phyloP scores from a whole-genome alignment of 176 grass and related monocot species.

The Alloteropsis semialata region DNA sequence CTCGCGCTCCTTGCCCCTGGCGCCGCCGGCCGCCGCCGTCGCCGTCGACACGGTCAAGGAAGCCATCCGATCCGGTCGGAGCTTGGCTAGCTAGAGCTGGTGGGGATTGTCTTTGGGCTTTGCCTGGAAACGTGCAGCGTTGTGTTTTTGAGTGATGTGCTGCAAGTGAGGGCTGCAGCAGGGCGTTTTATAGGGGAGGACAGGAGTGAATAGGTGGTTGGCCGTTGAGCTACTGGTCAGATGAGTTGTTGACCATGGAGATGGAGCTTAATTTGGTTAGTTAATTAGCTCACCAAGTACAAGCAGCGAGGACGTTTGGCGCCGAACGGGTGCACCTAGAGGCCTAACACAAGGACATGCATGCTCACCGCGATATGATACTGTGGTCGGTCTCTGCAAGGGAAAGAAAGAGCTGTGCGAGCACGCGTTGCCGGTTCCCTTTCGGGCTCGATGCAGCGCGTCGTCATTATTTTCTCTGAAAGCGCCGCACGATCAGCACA shows the following conservation, averaged over 20 bases:
- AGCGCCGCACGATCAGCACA: neutral
- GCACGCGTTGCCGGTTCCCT: neutral
- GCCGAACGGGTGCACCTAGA: conserved; percentile 35
- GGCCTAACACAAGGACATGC: neutral
- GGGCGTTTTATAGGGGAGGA: conserved; percentile 28
- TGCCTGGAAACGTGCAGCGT: neutral
- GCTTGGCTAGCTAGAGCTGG: too few relatives aligned
- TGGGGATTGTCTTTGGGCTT: too few relatives aligned
- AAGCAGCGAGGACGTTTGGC: neutral
- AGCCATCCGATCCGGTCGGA: conserved; percentile 35
- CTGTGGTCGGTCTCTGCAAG: neutral
- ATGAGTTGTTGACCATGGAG: neutral
- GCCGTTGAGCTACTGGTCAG: conserved; percentile 44
- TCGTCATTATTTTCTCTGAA: neutral
- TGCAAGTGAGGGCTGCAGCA: neutral
- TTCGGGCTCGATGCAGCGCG: neutral
- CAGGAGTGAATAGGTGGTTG: neutral
- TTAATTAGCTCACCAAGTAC: conserved; percentile 43
- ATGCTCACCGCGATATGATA: neutral
- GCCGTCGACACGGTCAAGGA: conserved; percentile 41
- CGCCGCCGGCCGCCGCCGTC: neutral
- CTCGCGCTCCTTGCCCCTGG: conserved; percentile 24
- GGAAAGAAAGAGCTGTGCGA: neutral
- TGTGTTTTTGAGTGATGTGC: too few relatives aligned
- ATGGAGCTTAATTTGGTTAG: too few relatives aligned